A percentile compares a stretch with the other conserved stretches of the same genome.
Conservation (phyloP, 169 alveolate species). For the Plasmodium adleri region DNA sequence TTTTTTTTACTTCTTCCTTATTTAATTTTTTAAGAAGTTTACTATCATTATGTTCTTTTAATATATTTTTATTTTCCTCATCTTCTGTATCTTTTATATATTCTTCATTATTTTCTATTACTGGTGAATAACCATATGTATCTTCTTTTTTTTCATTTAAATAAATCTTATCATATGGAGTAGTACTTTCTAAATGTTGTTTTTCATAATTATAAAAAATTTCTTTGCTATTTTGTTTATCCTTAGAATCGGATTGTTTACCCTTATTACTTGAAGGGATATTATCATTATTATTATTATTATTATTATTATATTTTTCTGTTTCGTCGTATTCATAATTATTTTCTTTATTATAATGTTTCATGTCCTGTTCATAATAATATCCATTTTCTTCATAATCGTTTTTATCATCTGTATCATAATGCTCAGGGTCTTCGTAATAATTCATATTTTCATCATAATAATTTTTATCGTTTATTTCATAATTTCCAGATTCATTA, state of each 20-base stretch:
- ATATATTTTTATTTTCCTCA: neutral
- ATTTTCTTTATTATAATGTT: slow-evolving; percentile 13
- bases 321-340: neutral
- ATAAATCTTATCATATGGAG: neutral
- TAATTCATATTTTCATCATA: slow-evolving; percentile 4
- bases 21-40: neutral
- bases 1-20: neutral
- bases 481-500: slow-evolving; percentile 1
- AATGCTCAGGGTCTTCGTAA: slow-evolving; percentile 14
- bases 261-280: neutral
- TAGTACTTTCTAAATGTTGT: neutral
- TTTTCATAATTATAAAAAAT: no score
- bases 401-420: neutral
- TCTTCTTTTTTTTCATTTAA: slow-evolving; percentile 2
- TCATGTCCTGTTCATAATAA: slow-evolving; percentile 5
- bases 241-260: neutral
- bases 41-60: neutral
- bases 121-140: neutral
- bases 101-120: neutral
- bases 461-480: neutral
- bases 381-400: neutral
- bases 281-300: neutral
- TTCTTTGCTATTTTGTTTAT: no score
- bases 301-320: slow-evolving; percentile 3
- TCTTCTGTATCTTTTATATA: neutral